Evolutionary conservation across 495 filamentous ascomycete genomes (phyloP).

Genomic region (Trichoderma orchidacearum): DNA sequence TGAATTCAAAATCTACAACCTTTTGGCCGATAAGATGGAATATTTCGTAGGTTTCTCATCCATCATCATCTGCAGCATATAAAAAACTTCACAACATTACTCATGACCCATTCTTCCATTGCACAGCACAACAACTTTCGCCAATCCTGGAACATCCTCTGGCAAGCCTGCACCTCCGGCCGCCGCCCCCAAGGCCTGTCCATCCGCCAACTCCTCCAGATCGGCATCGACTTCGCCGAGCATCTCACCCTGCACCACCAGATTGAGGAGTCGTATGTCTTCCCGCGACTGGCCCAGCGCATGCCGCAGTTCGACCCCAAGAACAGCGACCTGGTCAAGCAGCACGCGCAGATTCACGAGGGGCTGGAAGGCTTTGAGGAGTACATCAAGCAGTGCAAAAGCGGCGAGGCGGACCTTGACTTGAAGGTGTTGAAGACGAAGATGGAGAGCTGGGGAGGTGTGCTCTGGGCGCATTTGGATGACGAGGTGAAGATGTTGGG

Average conservation of each 20-base stretch:
- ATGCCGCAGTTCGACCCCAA: conserved; percentile 63
- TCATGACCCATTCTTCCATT: neutral
- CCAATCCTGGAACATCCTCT: conserved; percentile 53
- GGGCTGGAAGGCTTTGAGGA: conserved; percentile 61
- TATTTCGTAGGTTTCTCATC: conserved; percentile 34
- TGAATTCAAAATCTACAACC: conserved; percentile 40
- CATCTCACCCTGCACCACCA: conserved; percentile 65
- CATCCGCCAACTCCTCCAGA: conserved; percentile 43
- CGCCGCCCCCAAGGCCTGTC: conserved; percentile 43
- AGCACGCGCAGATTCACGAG: conserved; percentile 70
- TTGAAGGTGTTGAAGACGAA: conserved; percentile 51
- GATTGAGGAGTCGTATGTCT: conserved; percentile 76
- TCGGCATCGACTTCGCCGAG: conserved; percentile 49
- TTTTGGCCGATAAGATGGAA: conserved; percentile 67
- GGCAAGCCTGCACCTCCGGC: conserved; percentile 38
- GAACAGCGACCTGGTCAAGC: conserved; percentile 45
- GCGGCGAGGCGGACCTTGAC: conserved; percentile 54
- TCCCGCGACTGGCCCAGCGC: conserved; percentile 58
- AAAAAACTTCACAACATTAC: conserved; percentile 6
- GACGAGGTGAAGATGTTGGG: conserved; percentile 57
- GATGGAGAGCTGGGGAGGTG: conserved; percentile 51
- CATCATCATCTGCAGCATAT: conserved; percentile 5
- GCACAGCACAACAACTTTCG: conserved; percentile 68
- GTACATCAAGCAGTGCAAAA: conserved; percentile 51
- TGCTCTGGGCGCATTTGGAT: conserved; percentile 60